Percentiles rank a stretch among this genome's conserved stretches.
These are phyloP conservation scores for Camptophora hylomeconis DNA, from an alignment of 2,329 filamentous ascomycete species.

Conservation along the genomic window DNA sequence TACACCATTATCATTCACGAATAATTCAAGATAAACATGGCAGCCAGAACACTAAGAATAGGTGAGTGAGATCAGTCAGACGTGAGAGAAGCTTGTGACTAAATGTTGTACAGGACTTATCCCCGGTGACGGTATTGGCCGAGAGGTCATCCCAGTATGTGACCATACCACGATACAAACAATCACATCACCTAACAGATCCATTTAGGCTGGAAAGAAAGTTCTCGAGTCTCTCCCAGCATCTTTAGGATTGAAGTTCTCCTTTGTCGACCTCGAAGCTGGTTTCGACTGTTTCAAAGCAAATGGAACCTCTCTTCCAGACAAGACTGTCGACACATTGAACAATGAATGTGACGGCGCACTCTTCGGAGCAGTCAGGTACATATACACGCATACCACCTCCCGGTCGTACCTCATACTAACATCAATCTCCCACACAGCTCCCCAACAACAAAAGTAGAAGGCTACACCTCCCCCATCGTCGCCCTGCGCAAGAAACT, in stretches of 20 bases:
- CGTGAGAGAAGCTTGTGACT: conserved; percentile 7
- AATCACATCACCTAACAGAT: conserved; percentile 6
- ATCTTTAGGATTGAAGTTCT: conserved; percentile 87
- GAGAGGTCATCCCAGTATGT: conserved; percentile 79
- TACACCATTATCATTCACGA: too few species aligned
- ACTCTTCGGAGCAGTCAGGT: conserved; percentile 86
- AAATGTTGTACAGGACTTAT: conserved; percentile 58
- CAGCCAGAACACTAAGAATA: conserved; percentile 45
- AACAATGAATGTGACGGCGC: conserved; percentile 88
- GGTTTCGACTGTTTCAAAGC: conserved; percentile 89
- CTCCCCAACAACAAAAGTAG: conserved; percentile 78
- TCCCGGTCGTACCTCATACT: not conserved
- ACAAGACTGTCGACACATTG: conserved; percentile 79
- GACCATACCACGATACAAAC: conserved; percentile 2
- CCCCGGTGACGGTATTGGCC: conserved; percentile 94
- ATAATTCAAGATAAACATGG: conserved; percentile 5
- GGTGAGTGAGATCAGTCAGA: conserved; percentile 34
- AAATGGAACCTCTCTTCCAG: conserved; percentile 76
- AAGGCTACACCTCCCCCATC: conserved; percentile 92
- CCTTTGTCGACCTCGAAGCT: conserved; percentile 83
- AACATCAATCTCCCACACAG: conserved; percentile 22
- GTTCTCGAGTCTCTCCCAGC: conserved; percentile 83
- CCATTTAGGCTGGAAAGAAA: conserved; percentile 56
- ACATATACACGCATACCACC: conserved; percentile 7
- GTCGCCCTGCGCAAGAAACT: conserved; percentile 92